Percentiles rank a stretch among this genome's conserved stretches.
These are phyloP conservation scores for Phytopythium cucurbitacearum DNA, from an alignment of 352 stramenopile species.

Conservation along the genomic window DNA sequence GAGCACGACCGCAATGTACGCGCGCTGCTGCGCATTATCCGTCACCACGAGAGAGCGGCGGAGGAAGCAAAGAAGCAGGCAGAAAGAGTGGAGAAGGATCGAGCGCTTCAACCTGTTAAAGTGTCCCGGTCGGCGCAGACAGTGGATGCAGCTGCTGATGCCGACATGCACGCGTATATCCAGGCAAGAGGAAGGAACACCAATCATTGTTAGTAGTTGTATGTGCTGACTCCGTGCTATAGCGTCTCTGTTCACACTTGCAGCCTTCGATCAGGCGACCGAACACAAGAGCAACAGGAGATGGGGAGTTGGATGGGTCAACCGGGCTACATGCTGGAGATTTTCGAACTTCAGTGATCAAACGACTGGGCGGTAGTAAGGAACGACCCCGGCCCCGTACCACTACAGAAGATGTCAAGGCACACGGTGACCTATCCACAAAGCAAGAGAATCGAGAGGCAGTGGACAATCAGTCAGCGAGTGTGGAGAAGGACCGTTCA, in stretches of 20 bases:
- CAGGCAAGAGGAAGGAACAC: not conserved
- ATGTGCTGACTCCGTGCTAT: too few relatives aligned
- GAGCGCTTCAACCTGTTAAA: constrained; percentile 7
- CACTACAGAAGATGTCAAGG: constrained; percentile 8
- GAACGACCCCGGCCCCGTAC: constrained; percentile 2
- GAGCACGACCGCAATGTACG: constrained; percentile 42
- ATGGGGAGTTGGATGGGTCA: not conserved
- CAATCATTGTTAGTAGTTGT: not conserved
- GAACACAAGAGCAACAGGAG: not conserved
- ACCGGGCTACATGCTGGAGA: not conserved
- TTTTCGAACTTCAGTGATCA: constrained; percentile 17
- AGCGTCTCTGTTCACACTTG: too few relatives aligned
- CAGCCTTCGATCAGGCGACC: too few relatives aligned
- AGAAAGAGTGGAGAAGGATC: constrained; percentile 8
- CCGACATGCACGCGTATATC: too few relatives aligned
- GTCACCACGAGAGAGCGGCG: constrained; percentile 31
- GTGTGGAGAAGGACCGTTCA: not conserved
- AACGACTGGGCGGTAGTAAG: constrained; percentile 8
- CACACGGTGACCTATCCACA: constrained; percentile 3
- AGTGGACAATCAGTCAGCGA: not conserved
- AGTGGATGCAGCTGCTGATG: constrained; percentile 7
- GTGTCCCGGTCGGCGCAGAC: constrained; percentile 23
- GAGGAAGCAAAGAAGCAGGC: constrained; percentile 14
- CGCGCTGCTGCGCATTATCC: constrained; percentile 40
- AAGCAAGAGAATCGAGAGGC: constrained; percentile 6